Evolutionary conservation across 2,329 filamentous ascomycete species (phyloP).

Genomic region (Meredithiella fracta): DNA sequence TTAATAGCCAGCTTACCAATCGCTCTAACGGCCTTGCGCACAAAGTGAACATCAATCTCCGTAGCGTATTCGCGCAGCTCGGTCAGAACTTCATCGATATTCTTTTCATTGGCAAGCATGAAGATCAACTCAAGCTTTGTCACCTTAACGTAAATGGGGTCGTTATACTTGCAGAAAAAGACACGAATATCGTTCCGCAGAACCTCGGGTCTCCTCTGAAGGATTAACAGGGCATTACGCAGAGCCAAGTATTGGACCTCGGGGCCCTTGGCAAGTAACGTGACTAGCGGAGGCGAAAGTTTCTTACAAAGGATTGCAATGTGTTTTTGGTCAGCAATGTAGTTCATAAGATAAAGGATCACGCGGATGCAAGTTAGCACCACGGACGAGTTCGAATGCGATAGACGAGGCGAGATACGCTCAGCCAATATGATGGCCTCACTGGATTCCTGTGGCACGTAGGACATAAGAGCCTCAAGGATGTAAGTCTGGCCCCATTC

Average conservation of each 20-base stretch:
- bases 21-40: conserved; percentile 89
- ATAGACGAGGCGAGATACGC: conserved; percentile 84
- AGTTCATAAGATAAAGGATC: conserved; percentile 96
- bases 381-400: conserved; percentile 91
- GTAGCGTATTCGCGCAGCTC: conserved; percentile 93
- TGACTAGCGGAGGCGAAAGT: conserved; percentile 86
- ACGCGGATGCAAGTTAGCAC: conserved; percentile 93
- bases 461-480: conserved; percentile 91
- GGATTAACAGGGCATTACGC: conserved; percentile 80
- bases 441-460: conserved; percentile 77
- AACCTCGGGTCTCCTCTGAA: conserved; percentile 85
- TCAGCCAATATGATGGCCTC: conserved; percentile 85
- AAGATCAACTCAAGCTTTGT: conserved; percentile 98
- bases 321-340: conserved; percentile 82
- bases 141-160: conserved; percentile 98
- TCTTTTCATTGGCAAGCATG: conserved; percentile 90
- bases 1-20: conserved; percentile 98
- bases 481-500: conserved; percentile 99
- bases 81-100: conserved; percentile 87
- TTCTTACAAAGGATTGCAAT: conserved; percentile 78
- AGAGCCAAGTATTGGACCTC: conserved; percentile 97
- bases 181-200: conserved; percentile 92
- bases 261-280: conserved; percentile 82
- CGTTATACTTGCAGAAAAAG: conserved; percentile 99
- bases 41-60: conserved; percentile 97